phyloP scores from a whole-genome alignment of 441 rosid genomes.

The Pelargonium fulgidum region DNA sequence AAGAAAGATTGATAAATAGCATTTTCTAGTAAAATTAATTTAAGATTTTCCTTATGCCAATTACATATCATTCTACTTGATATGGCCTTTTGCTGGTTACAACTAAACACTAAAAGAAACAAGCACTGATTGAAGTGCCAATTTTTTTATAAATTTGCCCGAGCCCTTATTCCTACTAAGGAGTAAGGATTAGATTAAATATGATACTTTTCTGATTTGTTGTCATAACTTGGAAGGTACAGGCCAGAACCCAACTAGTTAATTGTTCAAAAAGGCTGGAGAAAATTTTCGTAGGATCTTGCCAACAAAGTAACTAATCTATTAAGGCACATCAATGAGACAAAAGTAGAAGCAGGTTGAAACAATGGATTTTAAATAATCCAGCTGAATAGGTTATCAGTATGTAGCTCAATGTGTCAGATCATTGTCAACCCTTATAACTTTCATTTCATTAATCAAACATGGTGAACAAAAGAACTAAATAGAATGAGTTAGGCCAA shows the following conservation, averaged over 20 bases:
- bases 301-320: background rate
- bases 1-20: background rate
- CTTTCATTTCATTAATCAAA: slow-evolving; percentile 9
- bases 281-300: background rate
- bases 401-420: background rate
- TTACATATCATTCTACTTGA: background rate
- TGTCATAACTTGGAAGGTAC: background rate
- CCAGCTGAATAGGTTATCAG: background rate
- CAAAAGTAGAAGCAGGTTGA: background rate
- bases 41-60: background rate
- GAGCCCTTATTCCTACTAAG: background rate
- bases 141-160: background rate
- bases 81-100: slow-evolving; percentile 1
- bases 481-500: background rate
- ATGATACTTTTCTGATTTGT: background rate
- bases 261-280: background rate
- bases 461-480: slow-evolving; percentile 7
- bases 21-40: background rate
- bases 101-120: slow-evolving; percentile 11
- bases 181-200: background rate
- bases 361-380: background rate
- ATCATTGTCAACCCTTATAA: background rate
- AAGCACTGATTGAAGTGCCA: background rate
- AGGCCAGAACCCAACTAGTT: background rate
- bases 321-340: background rate